Evolutionary conservation across 306 rosid species (phyloP), one percentile per base, ranked within the genome.

Genomic region (Castanea crenata): DNA sequence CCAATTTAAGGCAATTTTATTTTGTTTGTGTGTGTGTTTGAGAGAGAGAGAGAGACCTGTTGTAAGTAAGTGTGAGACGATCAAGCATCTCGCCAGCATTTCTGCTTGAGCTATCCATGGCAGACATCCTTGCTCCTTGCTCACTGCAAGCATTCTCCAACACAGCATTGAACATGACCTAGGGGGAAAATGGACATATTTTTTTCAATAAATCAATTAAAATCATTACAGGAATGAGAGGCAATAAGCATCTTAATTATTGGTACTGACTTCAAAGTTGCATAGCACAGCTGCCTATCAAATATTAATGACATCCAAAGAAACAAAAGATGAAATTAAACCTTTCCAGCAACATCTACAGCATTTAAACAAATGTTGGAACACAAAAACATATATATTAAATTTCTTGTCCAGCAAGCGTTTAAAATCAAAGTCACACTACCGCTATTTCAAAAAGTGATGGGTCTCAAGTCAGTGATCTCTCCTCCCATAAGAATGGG

Each of bases 61-160:
- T 93, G 81, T 95, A 95, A 41, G 94, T 86, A 75, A 95, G 97
- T 77, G 99, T 95, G 79, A 95, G 98, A 76, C 99, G 99, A 78
- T 93, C 99, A 84, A 95, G 99, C 98, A 95, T 95, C 0, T 95
- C 99, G 34, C 99, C 99, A 1, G 99, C 99, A 82, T 95, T 95
- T 87, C 99, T 95, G 92, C 99, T 95, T 59, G 99, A 93, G 83
- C 99, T 93, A 84, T 95, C 99, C 99, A 95, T 93, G 69, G 99
- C 99, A 76, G 99, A 95, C 99, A 95, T 93, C 82, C 99, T 90
- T 29, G 99, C 99, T 74, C 99, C 99, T 83, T 95, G 99, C 81
- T 95, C 99, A 91, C 99, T 95, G 89, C 96, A 90, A 79, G 99
- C 99, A 88, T 95, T 95, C 95, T 95, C 98, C 90, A 95, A 18